Percentiles rank a stretch among this genome's conserved stretches.
Evolutionary conservation across 768 basidiomycete species (phyloP).

Genomic region (Galerina sulciceps): DNA sequence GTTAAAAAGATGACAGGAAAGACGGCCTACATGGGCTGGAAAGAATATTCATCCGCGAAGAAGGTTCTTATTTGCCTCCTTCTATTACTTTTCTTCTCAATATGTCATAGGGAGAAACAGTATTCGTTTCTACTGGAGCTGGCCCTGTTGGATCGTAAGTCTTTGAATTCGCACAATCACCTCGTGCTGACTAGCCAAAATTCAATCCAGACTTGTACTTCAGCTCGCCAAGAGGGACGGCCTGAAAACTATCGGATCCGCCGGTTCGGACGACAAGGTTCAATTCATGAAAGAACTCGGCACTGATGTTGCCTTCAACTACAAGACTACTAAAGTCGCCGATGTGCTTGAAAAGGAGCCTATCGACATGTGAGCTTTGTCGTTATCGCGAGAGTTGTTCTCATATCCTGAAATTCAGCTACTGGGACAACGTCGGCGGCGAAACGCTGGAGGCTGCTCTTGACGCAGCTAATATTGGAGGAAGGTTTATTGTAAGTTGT

Average conservation of each 20-base stretch:
- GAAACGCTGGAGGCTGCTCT: constrained; percentile 61
- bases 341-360: constrained; percentile 58
- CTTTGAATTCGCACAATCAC: not conserved
- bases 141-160: constrained; percentile 67
- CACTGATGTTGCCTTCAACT: constrained; percentile 74
- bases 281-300: constrained; percentile 62
- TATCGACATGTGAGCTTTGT: constrained; percentile 40
- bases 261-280: constrained; percentile 76
- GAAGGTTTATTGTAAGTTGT: constrained; percentile 53
- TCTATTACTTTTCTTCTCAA: not conserved
- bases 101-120: constrained; percentile 39
- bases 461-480: constrained; percentile 42
- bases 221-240: constrained; percentile 56
- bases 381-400: not conserved
- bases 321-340: constrained; percentile 59
- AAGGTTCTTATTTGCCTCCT: constrained; percentile 25
- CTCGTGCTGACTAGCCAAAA: not conserved
- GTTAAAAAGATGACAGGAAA: constrained; percentile 28
- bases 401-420: constrained; percentile 29
- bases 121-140: constrained; percentile 45
- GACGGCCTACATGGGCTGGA: constrained; percentile 46
- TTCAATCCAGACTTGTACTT: constrained; percentile 42
- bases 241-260: constrained; percentile 70
- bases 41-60: constrained; percentile 41
- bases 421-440: constrained; percentile 68